Evolutionary conservation across 495 filamentous ascomycete species (phyloP), one percentile per base, ranked within the genome.

Genomic region (Astrocystis sublimbata): DNA sequence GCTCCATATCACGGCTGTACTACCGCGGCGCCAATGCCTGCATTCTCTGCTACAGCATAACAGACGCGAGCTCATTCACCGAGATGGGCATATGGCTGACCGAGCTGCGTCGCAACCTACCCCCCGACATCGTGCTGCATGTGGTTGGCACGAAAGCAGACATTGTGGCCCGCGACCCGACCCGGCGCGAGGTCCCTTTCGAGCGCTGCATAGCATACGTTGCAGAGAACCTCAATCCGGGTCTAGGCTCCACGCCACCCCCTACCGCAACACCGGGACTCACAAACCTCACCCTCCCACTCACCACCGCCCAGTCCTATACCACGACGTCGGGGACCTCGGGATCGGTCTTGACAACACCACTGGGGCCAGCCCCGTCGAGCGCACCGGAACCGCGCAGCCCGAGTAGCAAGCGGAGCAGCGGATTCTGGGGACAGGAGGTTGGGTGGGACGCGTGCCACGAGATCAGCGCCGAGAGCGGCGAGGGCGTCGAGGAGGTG

Each of bases 71-170:
- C 47, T 94, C 89, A 60, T 98, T 97, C 74, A 81, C 86, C 56
- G 92, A 97, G 73, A 97, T 98, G 92, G 91, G 91, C 61, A 84
- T 88, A 50, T 98, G 94, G 94, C 80, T 97, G 61, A 80, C 80
- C 52, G 92, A 97, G 75, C 79, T 92, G 30, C 87, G 87, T 64
- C 80, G 83, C 56, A 90, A 93, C 63, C 78, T 92, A 28, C 78
- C 80, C 43, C 60, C 79, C 53, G 90, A 92, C 61, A 83, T 96
- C 28, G 89, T 98, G n/a, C 84, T 98, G 8, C 94, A 98, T 69
- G 90, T 98, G 36, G 94, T 97, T 1, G 94, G 94, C 50, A 97
- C 94, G 4, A 98, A 98, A 72, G 88, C 88, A 58, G 94, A 98
- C 73, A 83, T 97, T 26, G 92, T 97, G 24, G 88, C 91, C 7